Base-by-base conservation (phyloP, 352 stramenopile genomes). In the Phytophthora palmivora region DNA sequence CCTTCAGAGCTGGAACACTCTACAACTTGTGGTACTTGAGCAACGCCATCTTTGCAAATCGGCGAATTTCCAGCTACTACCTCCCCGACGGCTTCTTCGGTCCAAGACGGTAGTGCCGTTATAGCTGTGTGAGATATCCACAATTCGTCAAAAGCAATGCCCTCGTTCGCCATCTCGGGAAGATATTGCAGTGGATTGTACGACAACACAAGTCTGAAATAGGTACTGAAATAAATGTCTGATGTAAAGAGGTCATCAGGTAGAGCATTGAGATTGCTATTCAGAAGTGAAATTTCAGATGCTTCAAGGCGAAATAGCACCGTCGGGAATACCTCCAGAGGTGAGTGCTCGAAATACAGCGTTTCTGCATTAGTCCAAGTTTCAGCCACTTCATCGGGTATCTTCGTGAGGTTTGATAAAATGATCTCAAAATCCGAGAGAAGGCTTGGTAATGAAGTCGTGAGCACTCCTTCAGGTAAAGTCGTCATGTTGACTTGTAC, bases 351-450 rank as follows among this genome's bases (percentile, higher is more conserved):
- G 10, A 55, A 11, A 14, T 55, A 55, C 7, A 55, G 3, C 10
- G 24, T 55, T 7, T 55, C 21, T 12, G 36, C 33, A 3, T 36
- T 55, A 14, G 26, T 49, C 70, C 68, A 79, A 0, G 36, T 22
- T n/a, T 74, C 19, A 21, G 62, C 22, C 15, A 83, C 63, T 30
- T 71, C 58, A 6, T 30, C 15, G 0, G 73, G 59, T 10, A 76
- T 41, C 11, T 30, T 24, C 0, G 62, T 77, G n/a, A 74, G 32
- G 26, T 82, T 82, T 21, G 69, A 69, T 4, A 45, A 30, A 10
- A 55, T 46, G 15, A 82, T 64, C 44, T 82, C 73, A 41, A 82
- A 62, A 18, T 88, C 78, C 4, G 50, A 69, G 21, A 84, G 55
- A 11, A 66, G 61, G 0, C 47, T 48, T 0, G 78, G 75, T 0